Base-by-base conservation (phyloP, 2,329 filamentous ascomycete genomes). In the Apiospora arundinis region DNA sequence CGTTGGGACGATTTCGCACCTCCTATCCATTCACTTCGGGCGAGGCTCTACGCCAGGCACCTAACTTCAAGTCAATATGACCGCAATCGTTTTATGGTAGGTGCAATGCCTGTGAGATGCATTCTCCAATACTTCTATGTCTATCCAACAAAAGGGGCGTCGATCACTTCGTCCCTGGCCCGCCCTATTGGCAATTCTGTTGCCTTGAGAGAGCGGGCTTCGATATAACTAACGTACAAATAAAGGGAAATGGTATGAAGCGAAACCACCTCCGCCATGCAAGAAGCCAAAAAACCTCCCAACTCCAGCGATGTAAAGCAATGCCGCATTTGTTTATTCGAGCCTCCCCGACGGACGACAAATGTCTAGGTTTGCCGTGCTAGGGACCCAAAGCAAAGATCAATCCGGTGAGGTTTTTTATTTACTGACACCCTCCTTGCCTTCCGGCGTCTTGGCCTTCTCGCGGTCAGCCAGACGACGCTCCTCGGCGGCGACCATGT, bases 401-500 rank as follows among this genome's bases (percentile, higher is more conserved):
- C 8, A 21, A 63, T 40, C 16, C 32, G 12, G 28, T 8, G 65
- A 18, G 40, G 9, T 23, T 16, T 8, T 40, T 67, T 18, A 67
- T 45, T 67, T 67, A n/a, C 14, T 14, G n/a, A 12, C 65, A 21
- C 25, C 65, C 40, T 67, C 46, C 46, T 69, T 52, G 48, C 37
- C 32, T 18, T 69, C 67, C 21, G 28, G 18, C 14, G 45, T 16
- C 67, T 69, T 69, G 21, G 65, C 23, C n/a, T 56, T 69, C 45
- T 84, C 81, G 74, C 79, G 78, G 42, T 77, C 81, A 23, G 82
- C 83, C 56, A 90, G 74, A 49, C 88, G 84, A 75, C 87, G 86
- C 85, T 95, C 93, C 84, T 95, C 93, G 25, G 93, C 91, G 73
- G 89, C 93, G 68, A 95, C 92, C 93, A 95, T 95, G 77, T 95